A percentile compares a stretch with the other conserved stretches of the same genome.
These are phyloP conservation scores for Carex littledalei DNA, from an alignment of 176 grass and related monocot genomes.

Conservation along the genomic window DNA sequence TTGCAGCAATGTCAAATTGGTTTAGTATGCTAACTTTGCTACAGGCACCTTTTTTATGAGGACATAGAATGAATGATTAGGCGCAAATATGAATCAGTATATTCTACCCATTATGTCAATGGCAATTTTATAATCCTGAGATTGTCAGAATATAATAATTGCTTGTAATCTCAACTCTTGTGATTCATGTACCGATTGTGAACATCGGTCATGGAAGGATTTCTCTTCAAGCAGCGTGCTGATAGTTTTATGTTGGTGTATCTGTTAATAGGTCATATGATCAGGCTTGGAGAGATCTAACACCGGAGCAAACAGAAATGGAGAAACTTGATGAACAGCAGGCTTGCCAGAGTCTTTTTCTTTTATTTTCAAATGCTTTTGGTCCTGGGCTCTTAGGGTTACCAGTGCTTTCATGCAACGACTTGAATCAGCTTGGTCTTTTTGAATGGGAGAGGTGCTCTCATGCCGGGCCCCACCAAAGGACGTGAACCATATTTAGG, in stretches of 20 bases:
- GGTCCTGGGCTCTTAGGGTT: conserved; percentile 18
- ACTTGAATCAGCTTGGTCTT: conserved; percentile 38
- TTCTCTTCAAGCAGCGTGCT: background rate
- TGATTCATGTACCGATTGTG: background rate
- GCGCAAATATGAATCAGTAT: background rate
- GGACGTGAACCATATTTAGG: background rate
- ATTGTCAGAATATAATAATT: background rate
- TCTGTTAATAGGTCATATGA: conserved; percentile 58
- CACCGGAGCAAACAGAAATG: conserved; percentile 27
- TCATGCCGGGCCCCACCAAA: background rate
- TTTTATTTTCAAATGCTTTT: conserved; percentile 59
- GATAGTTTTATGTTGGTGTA: background rate
- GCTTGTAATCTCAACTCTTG: background rate
- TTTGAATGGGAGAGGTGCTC: conserved; percentile 52
- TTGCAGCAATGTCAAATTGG: background rate
- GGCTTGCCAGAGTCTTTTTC: conserved; percentile 55
- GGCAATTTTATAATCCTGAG: background rate
- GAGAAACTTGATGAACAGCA: conserved; percentile 67
- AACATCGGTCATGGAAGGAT: background rate
- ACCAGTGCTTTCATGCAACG: conserved; percentile 33
- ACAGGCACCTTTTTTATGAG: background rate
- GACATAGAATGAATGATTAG: background rate
- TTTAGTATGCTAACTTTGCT: background rate
- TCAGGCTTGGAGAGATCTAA: conserved; percentile 58
- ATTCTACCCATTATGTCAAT: background rate